Conservation (phyloP, 495 filamentous ascomycete species). For the Penicillium fimorum region DNA sequence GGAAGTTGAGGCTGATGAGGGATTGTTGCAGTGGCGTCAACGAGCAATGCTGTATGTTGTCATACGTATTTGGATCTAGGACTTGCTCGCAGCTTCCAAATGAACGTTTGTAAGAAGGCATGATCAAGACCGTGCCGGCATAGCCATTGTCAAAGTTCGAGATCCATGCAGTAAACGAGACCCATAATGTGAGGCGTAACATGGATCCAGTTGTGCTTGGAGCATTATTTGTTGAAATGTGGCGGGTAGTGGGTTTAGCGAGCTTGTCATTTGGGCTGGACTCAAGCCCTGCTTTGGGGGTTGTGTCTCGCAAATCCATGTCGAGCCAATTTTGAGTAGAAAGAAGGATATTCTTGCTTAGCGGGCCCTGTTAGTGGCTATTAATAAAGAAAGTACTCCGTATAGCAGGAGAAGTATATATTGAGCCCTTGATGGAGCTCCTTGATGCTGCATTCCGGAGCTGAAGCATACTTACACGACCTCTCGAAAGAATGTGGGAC, state of each 20-base stretch:
- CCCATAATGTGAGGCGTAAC: constrained; percentile 27
- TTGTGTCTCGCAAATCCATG: not conserved
- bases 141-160: constrained; percentile 31
- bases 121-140: constrained; percentile 26
- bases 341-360: not conserved
- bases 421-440: not conserved
- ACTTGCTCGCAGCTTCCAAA: constrained; percentile 26
- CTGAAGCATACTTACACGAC: not conserved
- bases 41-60: constrained; percentile 15
- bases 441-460: not conserved
- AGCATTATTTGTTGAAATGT: not conserved
- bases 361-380: not conserved
- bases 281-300: not conserved
- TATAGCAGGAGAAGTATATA: not conserved
- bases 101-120: constrained; percentile 27
- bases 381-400: not conserved
- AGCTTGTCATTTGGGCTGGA: not conserved
- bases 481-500: not conserved
- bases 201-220: constrained; percentile 19
- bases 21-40: constrained; percentile 31
- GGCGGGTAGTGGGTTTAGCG: not conserved
- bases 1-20: constrained; percentile 28
- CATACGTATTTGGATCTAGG: constrained; percentile 13
- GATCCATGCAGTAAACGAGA: constrained; percentile 29
- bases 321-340: not conserved